phyloP scores from a whole-genome alignment of 1,284 basidiomycete species.

The Spongiforma sp. region DNA sequence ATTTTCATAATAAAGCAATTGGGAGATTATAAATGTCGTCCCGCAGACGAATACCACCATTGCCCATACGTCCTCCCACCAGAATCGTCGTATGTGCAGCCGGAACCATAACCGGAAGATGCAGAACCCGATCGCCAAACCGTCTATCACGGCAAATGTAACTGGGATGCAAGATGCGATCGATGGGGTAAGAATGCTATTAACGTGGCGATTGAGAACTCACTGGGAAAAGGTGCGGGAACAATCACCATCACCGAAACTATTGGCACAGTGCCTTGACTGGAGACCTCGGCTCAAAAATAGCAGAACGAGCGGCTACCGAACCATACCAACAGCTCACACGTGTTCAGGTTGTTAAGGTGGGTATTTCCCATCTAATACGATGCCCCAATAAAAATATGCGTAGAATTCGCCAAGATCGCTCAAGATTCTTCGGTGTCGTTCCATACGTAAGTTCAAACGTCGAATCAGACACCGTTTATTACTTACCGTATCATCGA shows the following conservation, averaged over 20 bases:
- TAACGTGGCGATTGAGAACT: neutral
- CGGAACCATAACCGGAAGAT: constrained; percentile 1
- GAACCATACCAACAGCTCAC: neutral
- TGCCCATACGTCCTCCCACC: neutral
- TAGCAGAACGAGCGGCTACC: no score
- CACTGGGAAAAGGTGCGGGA: neutral
- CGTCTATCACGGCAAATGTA: neutral
- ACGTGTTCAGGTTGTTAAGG: neutral
- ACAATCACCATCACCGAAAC: neutral
- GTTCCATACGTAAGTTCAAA: neutral
- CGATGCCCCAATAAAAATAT: no score
- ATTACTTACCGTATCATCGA: no score
- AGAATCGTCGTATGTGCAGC: neutral
- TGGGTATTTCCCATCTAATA: no score
- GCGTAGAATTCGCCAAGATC: no score
- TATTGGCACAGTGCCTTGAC: no score
- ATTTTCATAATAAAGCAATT: neutral
- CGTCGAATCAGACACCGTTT: neutral
- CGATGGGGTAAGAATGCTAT: no score
- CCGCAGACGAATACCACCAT: neutral
- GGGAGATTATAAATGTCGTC: neutral
- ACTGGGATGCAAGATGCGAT: neutral
- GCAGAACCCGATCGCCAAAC: neutral
- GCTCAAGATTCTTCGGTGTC: neutral
- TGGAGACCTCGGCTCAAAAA: no score